Conservation (phyloP, 2,329 filamentous ascomycete genomes). For the Aureobasidium sp. region DNA sequence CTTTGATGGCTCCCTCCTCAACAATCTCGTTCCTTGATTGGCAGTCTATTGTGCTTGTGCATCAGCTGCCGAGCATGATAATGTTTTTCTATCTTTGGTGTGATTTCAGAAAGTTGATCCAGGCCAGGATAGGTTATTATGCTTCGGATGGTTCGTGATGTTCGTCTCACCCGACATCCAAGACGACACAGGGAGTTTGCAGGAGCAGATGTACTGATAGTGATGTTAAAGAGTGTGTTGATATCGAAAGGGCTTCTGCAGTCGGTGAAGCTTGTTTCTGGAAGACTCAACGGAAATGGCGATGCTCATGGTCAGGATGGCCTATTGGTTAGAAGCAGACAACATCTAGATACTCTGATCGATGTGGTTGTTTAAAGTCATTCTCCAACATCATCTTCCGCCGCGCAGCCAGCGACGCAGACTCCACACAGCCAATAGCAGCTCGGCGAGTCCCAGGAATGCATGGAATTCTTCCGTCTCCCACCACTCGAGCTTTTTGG, state of each 20-base stretch:
- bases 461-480: neutral
- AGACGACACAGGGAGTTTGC: neutral
- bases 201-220: neutral
- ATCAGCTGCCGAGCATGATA: too few relatives aligned
- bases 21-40: too few relatives aligned
- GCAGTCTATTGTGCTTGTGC: too few relatives aligned
- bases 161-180: neutral
- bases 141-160: neutral
- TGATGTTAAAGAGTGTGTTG: neutral
- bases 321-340: neutral
- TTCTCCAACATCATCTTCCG: neutral
- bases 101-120: neutral
- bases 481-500: neutral
- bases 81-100: neutral
- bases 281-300: neutral
- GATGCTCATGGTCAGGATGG: neutral
- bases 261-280: neutral
- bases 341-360: neutral
- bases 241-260: neutral
- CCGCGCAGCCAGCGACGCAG: neutral
- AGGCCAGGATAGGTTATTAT: neutral
- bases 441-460: neutral
- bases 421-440: neutral
- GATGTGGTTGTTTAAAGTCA: neutral
- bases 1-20: neutral